These are phyloP conservation scores for Medicago lupulina DNA, from an alignment of 306 rosid genomes.

Conservation along the genomic window DNA sequence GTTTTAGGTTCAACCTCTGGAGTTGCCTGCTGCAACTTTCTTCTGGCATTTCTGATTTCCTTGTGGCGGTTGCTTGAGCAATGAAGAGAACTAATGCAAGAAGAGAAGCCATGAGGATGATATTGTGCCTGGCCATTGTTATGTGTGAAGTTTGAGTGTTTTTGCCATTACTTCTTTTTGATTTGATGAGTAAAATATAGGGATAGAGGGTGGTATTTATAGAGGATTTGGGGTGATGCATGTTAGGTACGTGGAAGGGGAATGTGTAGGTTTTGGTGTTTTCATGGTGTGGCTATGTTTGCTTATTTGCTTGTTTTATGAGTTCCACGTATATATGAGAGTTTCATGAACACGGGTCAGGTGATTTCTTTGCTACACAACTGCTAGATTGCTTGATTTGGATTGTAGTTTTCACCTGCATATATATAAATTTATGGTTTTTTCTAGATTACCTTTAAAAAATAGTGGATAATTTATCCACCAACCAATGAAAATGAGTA, in stretches of 20 bases:
- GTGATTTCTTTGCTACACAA: not conserved
- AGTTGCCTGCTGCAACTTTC: slow-evolving; percentile 20
- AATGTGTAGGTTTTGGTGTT: not conserved
- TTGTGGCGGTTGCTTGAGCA: not conserved
- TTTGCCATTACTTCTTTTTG: not conserved
- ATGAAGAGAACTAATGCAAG: slow-evolving; percentile 7
- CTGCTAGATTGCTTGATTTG: not conserved
- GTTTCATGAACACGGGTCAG: not conserved
- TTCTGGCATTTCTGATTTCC: not conserved
- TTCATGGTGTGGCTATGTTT: slow-evolving; percentile 38
- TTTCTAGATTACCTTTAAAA: no score
- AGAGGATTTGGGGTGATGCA: slow-evolving; percentile 16
- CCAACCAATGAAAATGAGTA: no score
- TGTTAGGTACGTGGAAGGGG: slow-evolving; percentile 44
- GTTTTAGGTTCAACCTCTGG: slow-evolving; percentile 5
- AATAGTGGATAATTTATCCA: no score
- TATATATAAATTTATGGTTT: no score
- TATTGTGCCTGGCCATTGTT: slow-evolving; percentile 17
- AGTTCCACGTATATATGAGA: slow-evolving; percentile 40
- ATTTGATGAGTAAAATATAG: not conserved
- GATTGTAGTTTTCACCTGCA: not conserved
- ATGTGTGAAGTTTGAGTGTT: not conserved
- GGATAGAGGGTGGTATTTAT: slow-evolving; percentile 32
- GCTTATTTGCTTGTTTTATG: not conserved
- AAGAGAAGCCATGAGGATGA: slow-evolving; percentile 14